phyloP scores from a whole-genome alignment of 139 green algal genomes.

The Chlamydomonas sphaeroides region DNA sequence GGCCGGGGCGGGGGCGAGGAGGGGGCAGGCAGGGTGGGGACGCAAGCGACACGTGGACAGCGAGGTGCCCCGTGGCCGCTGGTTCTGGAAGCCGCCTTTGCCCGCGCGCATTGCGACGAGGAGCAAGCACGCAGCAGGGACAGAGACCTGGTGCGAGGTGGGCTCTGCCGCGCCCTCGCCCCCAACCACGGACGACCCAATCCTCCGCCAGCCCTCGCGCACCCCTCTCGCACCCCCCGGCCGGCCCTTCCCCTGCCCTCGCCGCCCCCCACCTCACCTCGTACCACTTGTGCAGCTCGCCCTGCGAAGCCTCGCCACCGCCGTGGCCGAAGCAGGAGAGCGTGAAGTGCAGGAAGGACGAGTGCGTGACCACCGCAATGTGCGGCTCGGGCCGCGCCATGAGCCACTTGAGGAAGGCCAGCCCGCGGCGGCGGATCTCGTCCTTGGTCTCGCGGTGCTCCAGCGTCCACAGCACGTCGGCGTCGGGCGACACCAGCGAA shows the following conservation, averaged over 20 bases:
- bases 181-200: no score
- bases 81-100: no score
- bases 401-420: slow-evolving; percentile 33
- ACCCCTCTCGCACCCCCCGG: no score
- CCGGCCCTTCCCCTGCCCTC: no score
- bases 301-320: slow-evolving; percentile 18
- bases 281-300: slow-evolving; percentile 37
- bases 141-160: no score
- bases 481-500: slow-evolving; percentile 53
- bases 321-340: slow-evolving; percentile 42
- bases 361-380: slow-evolving; percentile 64
- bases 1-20: not conserved
- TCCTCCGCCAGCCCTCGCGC: no score
- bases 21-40: no score
- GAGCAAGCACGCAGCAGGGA: no score
- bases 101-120: no score
- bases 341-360: slow-evolving; percentile 58
- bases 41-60: no score
- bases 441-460: slow-evolving; percentile 53
- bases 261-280: not conserved
- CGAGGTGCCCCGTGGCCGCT: no score
- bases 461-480: slow-evolving; percentile 58
- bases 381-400: slow-evolving; percentile 47
- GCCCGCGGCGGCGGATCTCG: slow-evolving; percentile 48
- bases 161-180: no score